phyloP scores from a whole-genome alignment of 1,284 basidiomycete species.

The Malassezia obtusa region DNA sequence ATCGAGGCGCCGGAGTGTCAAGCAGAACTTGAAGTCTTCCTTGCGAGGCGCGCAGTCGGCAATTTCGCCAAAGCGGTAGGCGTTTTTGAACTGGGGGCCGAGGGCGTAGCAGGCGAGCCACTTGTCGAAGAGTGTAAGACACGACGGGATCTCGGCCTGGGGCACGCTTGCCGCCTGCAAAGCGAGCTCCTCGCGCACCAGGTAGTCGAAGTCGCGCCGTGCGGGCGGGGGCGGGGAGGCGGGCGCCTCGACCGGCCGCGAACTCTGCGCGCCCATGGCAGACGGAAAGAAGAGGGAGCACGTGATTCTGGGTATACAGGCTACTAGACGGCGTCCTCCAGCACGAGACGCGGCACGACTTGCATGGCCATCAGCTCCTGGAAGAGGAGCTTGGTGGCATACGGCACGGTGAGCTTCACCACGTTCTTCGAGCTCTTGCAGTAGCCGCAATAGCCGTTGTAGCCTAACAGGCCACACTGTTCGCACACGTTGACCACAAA shows the following conservation, averaged over 20 bases:
- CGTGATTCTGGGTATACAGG: conserved; percentile 1
- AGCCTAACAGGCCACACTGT: conserved; percentile 82
- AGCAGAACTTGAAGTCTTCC: conserved; percentile 91
- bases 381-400: conserved; percentile 91
- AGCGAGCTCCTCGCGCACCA: conserved; percentile 27
- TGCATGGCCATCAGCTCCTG: conserved; percentile 67
- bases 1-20: conserved; percentile 68
- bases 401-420: conserved; percentile 92
- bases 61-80: conserved; percentile 76
- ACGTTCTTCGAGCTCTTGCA: conserved; percentile 95
- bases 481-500: conserved; percentile 96
- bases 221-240: background rate
- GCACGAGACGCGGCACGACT: conserved; percentile 50
- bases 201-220: conserved; percentile 6
- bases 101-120: conserved; percentile 54
- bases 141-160: conserved; percentile 28
- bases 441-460: conserved; percentile 54
- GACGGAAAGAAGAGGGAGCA: conserved; percentile 1
- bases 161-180: conserved; percentile 37
- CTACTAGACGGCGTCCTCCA: conserved; percentile 30
- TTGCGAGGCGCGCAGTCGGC: conserved; percentile 68
- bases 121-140: conserved; percentile 39
- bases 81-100: conserved; percentile 66
- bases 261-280: conserved; percentile 11
- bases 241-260: background rate